Conservation (phyloP, 2,329 filamentous ascomycete genomes). For the Pseudogymnoascus sp. region DNA sequence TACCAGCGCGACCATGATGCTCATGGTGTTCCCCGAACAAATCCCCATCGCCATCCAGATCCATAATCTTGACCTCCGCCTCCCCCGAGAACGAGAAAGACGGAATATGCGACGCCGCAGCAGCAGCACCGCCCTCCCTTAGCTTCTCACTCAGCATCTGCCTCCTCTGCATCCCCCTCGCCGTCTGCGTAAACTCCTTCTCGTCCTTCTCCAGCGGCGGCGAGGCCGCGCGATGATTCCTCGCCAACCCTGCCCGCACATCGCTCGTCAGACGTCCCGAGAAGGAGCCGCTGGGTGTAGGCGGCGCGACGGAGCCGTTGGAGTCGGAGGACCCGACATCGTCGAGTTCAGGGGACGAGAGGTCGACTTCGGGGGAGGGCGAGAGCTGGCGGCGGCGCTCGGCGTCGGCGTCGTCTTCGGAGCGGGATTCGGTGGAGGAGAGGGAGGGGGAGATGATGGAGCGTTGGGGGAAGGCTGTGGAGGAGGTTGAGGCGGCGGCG, state of each 20-base stretch:
- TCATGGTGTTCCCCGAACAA: conserved; percentile 27
- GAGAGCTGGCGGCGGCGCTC: conserved; percentile 63
- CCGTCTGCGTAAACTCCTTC: conserved; percentile 93
- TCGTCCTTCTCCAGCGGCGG: conserved; percentile 90
- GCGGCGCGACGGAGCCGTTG: conserved; percentile 45
- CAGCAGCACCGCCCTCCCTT: conserved; percentile 30
- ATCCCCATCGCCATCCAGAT: conserved; percentile 20
- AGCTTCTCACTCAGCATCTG: conserved; percentile 48
- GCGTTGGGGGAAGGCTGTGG: conserved; percentile 38
- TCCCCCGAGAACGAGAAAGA: conserved; percentile 12
- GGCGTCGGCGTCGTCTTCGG: conserved; percentile 67
- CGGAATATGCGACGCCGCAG: conserved; percentile 19
- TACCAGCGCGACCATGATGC: conserved; percentile 15
- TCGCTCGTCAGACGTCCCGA: conserved; percentile 35
- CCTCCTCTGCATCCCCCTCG: conserved; percentile 65
- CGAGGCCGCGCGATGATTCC: conserved; percentile 65
- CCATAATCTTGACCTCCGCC: conserved; percentile 25
- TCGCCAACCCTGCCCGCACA: conserved; percentile 35
- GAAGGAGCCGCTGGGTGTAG: conserved; percentile 56
- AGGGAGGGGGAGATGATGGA: conserved; percentile 76
- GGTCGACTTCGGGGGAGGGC: conserved; percentile 85
- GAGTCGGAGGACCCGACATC: conserved; percentile 58
- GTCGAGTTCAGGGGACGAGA: conserved; percentile 81
- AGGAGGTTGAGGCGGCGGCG: conserved; percentile 34
- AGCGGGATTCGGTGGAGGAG: conserved; percentile 58